A percentile compares a stretch with the other conserved stretches of the same genome.
These are phyloP conservation scores for Penicillium sp. DNA, from an alignment of 2,329 filamentous ascomycete genomes.

Conservation along the genomic window DNA sequence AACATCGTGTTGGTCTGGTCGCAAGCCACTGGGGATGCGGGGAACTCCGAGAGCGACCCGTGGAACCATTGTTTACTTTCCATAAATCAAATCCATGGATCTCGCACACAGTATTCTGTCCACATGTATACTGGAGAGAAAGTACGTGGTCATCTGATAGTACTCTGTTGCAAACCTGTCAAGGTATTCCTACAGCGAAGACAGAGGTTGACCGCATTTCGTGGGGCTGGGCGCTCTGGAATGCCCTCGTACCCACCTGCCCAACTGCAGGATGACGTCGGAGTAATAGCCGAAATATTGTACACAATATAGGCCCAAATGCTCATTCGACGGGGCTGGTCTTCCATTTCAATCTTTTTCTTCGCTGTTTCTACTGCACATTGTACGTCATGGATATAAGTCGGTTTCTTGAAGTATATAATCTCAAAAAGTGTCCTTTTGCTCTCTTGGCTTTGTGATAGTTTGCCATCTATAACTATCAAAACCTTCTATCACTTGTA, in stretches of 20 bases:
- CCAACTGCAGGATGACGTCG: conserved; percentile 18
- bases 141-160: too few species aligned
- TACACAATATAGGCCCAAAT: not conserved
- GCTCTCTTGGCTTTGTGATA: not conserved
- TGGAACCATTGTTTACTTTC: conserved; percentile 13
- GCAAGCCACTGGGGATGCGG: conserved; percentile 4
- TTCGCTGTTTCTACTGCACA: not conserved
- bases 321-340: conserved; percentile 7
- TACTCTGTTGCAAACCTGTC: not conserved
- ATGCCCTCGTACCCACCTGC: not conserved
- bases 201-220: not conserved
- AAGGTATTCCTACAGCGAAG: not conserved
- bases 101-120: not conserved
- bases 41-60: conserved; percentile 5
- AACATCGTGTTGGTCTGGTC: conserved; percentile 1
- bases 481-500: not conserved
- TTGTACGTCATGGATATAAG: conserved; percentile 2
- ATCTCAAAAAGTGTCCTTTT: not conserved
- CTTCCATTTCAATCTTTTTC: conserved; percentile 1
- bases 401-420: conserved; percentile 2
- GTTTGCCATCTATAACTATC: not conserved
- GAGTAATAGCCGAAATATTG: not conserved
- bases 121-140: not conserved
- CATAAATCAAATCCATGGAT: not conserved
- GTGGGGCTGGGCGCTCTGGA: conserved; percentile 2